These are phyloP conservation scores for Trichosanthes truncata DNA, from an alignment of 306 rosid species.

Conservation along the genomic window DNA sequence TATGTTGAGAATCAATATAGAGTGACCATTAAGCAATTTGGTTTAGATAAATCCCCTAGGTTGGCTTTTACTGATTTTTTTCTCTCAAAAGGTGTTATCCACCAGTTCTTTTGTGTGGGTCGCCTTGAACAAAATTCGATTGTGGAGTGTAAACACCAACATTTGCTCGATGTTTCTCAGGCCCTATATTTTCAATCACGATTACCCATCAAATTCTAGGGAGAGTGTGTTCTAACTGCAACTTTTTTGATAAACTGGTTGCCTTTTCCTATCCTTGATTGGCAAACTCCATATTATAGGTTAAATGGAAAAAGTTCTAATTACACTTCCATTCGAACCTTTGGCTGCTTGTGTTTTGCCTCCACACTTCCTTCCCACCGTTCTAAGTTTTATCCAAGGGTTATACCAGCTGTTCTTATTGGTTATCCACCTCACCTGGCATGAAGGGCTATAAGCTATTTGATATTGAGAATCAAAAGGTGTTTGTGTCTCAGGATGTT, in stretches of 20 bases:
- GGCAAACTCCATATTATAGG: not conserved
- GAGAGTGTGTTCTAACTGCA: not conserved
- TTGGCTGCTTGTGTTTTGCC: not conserved
- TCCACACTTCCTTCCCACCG: too few species aligned
- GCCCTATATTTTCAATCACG: not conserved
- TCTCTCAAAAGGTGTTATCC: not conserved
- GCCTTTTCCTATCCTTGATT: fast-evolving
- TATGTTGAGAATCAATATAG: too few species aligned
- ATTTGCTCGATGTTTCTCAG: not conserved
- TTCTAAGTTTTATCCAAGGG: too few species aligned
- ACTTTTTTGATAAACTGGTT: not conserved
- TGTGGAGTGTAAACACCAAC: not conserved
- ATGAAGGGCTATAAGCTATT: too few species aligned
- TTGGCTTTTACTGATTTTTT: too few species aligned
- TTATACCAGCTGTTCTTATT: too few species aligned
- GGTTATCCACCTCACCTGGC: too few species aligned
- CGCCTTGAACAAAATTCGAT: not conserved
- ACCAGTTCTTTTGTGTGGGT: not conserved
- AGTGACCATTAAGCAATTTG: fast-evolving
- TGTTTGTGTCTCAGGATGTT: too few species aligned
- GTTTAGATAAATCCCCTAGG: not conserved
- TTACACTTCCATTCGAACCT: fast-evolving
- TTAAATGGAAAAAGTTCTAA: fast-evolving
- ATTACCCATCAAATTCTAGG: not conserved
- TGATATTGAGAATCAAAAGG: too few species aligned